phyloP scores from a whole-genome alignment of 176 grass and related monocot genomes.

The Triticum urartu region DNA sequence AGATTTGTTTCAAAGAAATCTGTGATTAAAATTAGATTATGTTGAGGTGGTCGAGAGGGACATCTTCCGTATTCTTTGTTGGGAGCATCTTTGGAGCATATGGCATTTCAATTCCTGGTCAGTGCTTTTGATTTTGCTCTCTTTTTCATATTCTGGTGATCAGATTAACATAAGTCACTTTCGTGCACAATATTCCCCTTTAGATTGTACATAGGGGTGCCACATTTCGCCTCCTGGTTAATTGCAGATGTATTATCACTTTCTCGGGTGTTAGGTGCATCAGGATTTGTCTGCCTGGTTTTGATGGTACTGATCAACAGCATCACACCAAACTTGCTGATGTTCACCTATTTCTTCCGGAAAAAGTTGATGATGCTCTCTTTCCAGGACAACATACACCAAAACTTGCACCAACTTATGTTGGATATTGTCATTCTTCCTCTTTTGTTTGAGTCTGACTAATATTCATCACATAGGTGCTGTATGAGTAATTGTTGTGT shows the following conservation, averaged over 20 bases:
- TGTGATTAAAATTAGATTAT: constrained; percentile 30
- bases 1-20: constrained; percentile 42
- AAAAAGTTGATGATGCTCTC: not conserved
- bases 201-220: constrained; percentile 8
- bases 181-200: constrained; percentile 37
- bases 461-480: not conserved
- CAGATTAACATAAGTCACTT: constrained; percentile 36
- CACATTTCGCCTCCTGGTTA: constrained; percentile 55
- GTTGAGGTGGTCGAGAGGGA: constrained; percentile 16
- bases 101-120: constrained; percentile 47
- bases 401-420: not conserved
- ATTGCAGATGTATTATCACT: constrained; percentile 17
- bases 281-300: not conserved
- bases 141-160: constrained; percentile 52
- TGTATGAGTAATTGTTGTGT: not conserved
- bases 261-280: not conserved
- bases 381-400: not conserved
- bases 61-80: constrained; percentile 39
- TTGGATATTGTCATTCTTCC: not conserved
- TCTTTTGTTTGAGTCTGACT: not conserved
- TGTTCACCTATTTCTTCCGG: not conserved
- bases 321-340: not conserved
- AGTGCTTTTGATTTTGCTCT: constrained; percentile 41
- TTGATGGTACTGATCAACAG: not conserved
- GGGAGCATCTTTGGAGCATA: constrained; percentile 50